These are phyloP conservation scores for Fusarium anguioides DNA, from an alignment of 2,329 filamentous ascomycete species.

Conservation along the genomic window DNA sequence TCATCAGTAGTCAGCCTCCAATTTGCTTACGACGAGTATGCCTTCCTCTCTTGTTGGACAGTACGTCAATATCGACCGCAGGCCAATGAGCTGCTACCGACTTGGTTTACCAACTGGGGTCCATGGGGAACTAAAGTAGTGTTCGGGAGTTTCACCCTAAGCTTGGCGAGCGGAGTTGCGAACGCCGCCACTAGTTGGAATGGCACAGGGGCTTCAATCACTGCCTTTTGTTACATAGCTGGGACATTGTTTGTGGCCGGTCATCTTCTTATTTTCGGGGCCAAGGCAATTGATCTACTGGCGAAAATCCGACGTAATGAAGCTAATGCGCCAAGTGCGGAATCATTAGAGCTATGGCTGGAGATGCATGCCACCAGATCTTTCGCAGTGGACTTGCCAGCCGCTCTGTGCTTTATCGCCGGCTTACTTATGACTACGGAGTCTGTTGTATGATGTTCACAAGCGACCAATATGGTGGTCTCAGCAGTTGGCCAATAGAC, in stretches of 20 bases:
- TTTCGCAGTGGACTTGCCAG: not conserved
- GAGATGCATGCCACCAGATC: not conserved
- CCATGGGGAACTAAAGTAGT: not conserved
- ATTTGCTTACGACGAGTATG: not conserved
- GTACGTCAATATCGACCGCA: not conserved
- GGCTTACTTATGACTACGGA: not conserved
- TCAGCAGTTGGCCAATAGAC: too few relatives aligned
- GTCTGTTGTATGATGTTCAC: fast-evolving
- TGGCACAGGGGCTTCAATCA: fast-evolving
- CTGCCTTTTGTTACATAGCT: not conserved
- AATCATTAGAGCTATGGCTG: not conserved
- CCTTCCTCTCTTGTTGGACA: not conserved
- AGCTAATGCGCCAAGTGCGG: not conserved
- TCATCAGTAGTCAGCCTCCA: not conserved
- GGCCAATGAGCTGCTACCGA: not conserved
- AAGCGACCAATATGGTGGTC: not conserved
- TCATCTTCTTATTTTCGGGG: not conserved
- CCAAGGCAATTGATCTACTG: not conserved
- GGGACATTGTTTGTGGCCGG: not conserved
- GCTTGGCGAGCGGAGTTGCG: not conserved
- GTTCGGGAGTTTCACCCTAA: not conserved
- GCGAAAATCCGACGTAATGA: not conserved
- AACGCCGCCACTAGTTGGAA: not conserved
- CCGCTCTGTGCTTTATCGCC: not conserved
- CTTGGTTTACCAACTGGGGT: not conserved